Evolutionary conservation across 306 rosid species (phyloP).

Genomic region (Vicia villosa): DNA sequence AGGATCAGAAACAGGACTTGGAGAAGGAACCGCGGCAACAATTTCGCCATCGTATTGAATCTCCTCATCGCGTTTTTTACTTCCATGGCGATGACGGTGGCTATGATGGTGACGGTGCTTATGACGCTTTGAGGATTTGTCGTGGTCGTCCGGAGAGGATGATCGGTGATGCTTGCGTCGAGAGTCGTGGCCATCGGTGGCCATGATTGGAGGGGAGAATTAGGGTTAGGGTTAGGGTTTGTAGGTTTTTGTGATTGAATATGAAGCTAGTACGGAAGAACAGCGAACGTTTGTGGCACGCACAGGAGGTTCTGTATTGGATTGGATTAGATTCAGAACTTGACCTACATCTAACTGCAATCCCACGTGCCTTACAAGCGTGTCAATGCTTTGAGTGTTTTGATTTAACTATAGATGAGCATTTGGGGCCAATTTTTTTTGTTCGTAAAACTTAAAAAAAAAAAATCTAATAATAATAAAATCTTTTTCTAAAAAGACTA

Average conservation of each 20-base stretch:
- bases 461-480: too few species aligned
- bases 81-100: slow-evolving; percentile 61
- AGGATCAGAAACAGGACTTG: slow-evolving; percentile 26
- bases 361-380: neutral
- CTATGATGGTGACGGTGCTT: slow-evolving; percentile 77
- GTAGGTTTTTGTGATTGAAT: slow-evolving; percentile 18
- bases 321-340: slow-evolving; percentile 29
- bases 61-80: slow-evolving; percentile 53
- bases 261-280: neutral
- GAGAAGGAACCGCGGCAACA: slow-evolving; percentile 36
- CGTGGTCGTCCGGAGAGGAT: slow-evolving; percentile 52
- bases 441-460: too few species aligned
- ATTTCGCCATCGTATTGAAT: slow-evolving; percentile 42
- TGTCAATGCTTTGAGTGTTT: neutral
- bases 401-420: too few species aligned
- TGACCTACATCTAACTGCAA: neutral
- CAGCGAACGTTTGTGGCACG: slow-evolving; percentile 29
- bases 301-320: slow-evolving; percentile 36
- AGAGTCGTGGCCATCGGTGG: slow-evolving; percentile 58
- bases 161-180: slow-evolving; percentile 76
- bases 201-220: slow-evolving; percentile 49
- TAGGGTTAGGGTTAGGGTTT: slow-evolving; percentile 72
- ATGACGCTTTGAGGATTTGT: slow-evolving; percentile 78
- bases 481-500: too few species aligned
- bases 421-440: too few species aligned